These are phyloP conservation scores for Hippophae gyantsensis DNA, from an alignment of 306 rosid genomes.

Conservation along the genomic window DNA sequence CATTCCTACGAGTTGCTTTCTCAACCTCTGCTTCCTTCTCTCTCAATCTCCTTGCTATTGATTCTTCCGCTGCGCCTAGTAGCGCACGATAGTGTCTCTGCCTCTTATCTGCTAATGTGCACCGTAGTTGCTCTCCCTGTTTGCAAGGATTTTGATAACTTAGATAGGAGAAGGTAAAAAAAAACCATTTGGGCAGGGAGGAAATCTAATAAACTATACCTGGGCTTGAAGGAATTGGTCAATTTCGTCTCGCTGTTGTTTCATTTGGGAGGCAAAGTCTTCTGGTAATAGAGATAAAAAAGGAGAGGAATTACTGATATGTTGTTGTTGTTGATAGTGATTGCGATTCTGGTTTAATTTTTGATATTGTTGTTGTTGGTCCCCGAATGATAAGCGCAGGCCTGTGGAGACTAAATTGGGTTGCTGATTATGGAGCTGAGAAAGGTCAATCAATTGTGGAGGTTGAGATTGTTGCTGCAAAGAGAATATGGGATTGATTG, in stretches of 20 bases:
- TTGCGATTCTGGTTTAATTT: conserved; percentile 22
- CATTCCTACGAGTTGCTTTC: conserved; percentile 56
- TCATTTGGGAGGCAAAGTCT: conserved; percentile 53
- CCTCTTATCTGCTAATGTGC: conserved; percentile 56
- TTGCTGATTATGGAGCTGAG: conserved; percentile 61
- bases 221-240: conserved; percentile 65
- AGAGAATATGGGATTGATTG: conserved; percentile 39
- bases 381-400: conserved; percentile 60
- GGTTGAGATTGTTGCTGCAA: conserved; percentile 40
- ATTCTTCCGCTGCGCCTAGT: conserved; percentile 51
- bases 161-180: neutral
- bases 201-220: conserved; percentile 28
- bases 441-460: conserved; percentile 63
- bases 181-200: conserved; percentile 8
- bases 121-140: conserved; percentile 63
- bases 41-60: conserved; percentile 38
- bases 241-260: conserved; percentile 63
- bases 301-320: conserved; percentile 32
- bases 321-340: conserved; percentile 29
- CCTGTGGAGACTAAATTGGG: conserved; percentile 88
- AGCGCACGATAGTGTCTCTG: conserved; percentile 56
- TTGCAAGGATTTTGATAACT: neutral
- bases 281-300: conserved; percentile 44
- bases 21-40: conserved; percentile 64
- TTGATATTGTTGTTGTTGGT: conserved; percentile 34